Base-by-base conservation (phyloP, 2,329 filamentous ascomycete species). In the Claviceps citrina region DNA sequence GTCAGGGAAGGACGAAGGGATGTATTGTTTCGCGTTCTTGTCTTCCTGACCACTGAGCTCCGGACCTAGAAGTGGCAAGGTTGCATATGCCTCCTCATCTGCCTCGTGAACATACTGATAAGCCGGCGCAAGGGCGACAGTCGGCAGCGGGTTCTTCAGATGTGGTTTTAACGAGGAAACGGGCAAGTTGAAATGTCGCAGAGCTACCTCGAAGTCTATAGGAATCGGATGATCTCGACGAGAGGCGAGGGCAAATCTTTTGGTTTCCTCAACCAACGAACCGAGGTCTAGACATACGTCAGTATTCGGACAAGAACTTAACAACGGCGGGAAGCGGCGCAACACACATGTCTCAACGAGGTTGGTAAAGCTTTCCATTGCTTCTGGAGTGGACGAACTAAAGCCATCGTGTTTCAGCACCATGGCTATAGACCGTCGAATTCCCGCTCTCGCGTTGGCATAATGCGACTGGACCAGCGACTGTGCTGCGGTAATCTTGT, bases 331-430 rank as follows among this genome's bases (percentile, higher is more conserved):
- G 8, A 2, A 20, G 18, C 7, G 18, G 8, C 19, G 36, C 12
- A 20, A 53, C 72, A 44, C 54, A 78, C 76, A 80, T 4, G 65
- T 64, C 49, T 79, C 75, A 1, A 70, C 67, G 47, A 68, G 60
- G 16, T 59, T 55, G 4, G 71, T 66, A 32, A 79, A 71, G 46
- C 68, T 68, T 52, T 78, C 73, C 48, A 80, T 54, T 2, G 75
- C 73, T 39, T 75, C 69, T 7, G 65, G 62, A 1, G 62, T 67
- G 12, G 73, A 67, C 20, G 63, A 60, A 24, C 68, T 62, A 47
- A 78, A 80, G 22, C 76, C 76, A 28, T 77, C 68, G 44, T 76
- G 68, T 31, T 69, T 57, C 22, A 79, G 54, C 3, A 66, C 66
- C 41, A 78, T 53, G 0, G 66, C 68, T 41, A 79, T 70, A 9